Conservation (phyloP, 345 rosid genomes). For the Camelina sativa region DNA sequence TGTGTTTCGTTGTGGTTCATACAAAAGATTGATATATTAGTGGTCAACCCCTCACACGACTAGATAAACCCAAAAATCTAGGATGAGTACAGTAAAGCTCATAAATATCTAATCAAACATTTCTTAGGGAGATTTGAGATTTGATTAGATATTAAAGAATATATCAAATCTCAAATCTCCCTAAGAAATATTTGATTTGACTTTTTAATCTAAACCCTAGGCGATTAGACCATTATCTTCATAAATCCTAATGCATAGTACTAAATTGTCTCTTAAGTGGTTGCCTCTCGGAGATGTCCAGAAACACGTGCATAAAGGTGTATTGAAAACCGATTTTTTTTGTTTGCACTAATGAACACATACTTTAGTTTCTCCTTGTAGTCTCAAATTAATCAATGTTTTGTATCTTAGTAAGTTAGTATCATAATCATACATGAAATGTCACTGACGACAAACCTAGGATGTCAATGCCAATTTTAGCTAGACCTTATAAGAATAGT, state of each 20-base stretch:
- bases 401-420: no score
- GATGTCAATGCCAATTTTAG: neutral
- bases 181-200: no score
- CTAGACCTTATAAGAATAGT: slow-evolving; percentile 13
- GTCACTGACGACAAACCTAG: neutral
- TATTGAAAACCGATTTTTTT: neutral
- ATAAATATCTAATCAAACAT: neutral
- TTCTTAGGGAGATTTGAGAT: no score
- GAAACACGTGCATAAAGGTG: neutral
- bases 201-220: no score
- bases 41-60: neutral
- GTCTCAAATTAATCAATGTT: neutral
- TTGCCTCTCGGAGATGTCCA: neutral
- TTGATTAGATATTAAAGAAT: no score
- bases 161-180: no score
- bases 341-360: no score
- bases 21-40: no score
- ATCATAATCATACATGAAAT: neutral
- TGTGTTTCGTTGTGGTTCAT: neutral
- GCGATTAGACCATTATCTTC: no score
- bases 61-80: neutral
- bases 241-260: no score
- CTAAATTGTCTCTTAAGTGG: neutral
- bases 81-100: neutral
- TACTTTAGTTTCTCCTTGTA: neutral